phyloP scores from a whole-genome alignment of 129 eudicot genomes.

The Artemisia annua region DNA sequence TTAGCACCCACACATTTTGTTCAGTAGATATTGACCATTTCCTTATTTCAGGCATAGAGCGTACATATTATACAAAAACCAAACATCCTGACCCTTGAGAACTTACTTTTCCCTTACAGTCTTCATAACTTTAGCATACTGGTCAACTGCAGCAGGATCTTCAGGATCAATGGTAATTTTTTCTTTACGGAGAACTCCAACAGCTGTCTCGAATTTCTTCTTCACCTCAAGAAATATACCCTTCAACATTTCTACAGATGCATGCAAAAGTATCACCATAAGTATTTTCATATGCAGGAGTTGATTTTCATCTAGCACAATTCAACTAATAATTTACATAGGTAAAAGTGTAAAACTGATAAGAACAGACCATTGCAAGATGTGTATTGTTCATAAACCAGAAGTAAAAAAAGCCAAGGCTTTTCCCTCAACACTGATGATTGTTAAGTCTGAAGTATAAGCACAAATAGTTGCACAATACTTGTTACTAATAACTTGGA shows the following conservation, averaged over 20 bases:
- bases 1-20: too few species aligned
- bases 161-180: slow-evolving; percentile 81
- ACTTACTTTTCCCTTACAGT: slow-evolving; percentile 75
- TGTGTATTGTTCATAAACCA: too few species aligned
- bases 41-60: neutral
- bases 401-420: too few species aligned
- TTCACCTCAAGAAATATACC: slow-evolving; percentile 73
- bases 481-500: too few species aligned
- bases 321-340: neutral
- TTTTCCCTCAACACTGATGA: too few species aligned
- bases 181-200: slow-evolving; percentile 63
- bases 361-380: too few species aligned
- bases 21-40: neutral
- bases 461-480: too few species aligned
- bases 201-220: slow-evolving; percentile 84
- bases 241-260: slow-evolving; percentile 73
- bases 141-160: slow-evolving; percentile 78
- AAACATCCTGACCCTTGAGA: slow-evolving; percentile 4
- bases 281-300: neutral
- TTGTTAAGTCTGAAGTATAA: too few species aligned
- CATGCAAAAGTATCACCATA: slow-evolving; percentile 7
- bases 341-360: too few species aligned
- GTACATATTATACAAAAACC: slow-evolving; percentile 5
- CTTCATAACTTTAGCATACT: slow-evolving; percentile 78
- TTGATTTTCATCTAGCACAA: neutral